Base-by-base conservation (phyloP, 257 asterid genomes). In the Solanum pimpinellifolium region DNA sequence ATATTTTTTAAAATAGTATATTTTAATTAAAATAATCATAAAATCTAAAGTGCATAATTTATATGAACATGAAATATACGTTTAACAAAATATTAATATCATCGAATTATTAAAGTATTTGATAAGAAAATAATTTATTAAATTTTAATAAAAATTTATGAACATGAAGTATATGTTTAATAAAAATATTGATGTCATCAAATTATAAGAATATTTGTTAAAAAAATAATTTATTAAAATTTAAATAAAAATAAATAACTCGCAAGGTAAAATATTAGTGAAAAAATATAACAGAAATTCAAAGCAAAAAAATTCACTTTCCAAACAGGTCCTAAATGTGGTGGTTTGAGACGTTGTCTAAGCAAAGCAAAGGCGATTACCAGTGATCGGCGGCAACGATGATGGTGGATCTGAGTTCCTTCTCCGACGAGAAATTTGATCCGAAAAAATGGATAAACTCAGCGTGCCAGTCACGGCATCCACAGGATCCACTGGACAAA, bases 361-460 rank as follows among this genome's bases (percentile, higher is more conserved):
- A 59, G n/a, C 11, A 9, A 59, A 59, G 66, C 66, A 21, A 20
- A 59, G 66, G 27, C 27, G 21, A 59, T 59, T 59, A 59, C 27
- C 33, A 62, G 70, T 25, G 16, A 25, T 21, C 65, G 65, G 2
- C 70, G 29, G 78, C 49, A 21, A 91, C 89, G 92, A 95, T 93
- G 98, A 95, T 97, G 98, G 92, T 96, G 87, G 99, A 97, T 93
- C 93, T 97, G 91, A 93, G 95, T 81, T 84, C 96, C 6, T 97
- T 97, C 92, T 96, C 98, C 13, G 98, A 95, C 82, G 96, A 94
- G 90, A 96, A 93, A 77, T 97, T 97, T 93, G 99, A 97, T 52
- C 96, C 99, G 8, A 96, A 97, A 90, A 93, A 92, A 92, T 97
- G 99, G 99, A 96, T 97, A 88, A 97, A 97, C 87, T 92, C 90